A percentile compares a stretch with the other conserved stretches of the same genome.
These are phyloP conservation scores for Chaetomium globosum DNA, from an alignment of 2,329 filamentous ascomycete species.

Conservation along the genomic window DNA sequence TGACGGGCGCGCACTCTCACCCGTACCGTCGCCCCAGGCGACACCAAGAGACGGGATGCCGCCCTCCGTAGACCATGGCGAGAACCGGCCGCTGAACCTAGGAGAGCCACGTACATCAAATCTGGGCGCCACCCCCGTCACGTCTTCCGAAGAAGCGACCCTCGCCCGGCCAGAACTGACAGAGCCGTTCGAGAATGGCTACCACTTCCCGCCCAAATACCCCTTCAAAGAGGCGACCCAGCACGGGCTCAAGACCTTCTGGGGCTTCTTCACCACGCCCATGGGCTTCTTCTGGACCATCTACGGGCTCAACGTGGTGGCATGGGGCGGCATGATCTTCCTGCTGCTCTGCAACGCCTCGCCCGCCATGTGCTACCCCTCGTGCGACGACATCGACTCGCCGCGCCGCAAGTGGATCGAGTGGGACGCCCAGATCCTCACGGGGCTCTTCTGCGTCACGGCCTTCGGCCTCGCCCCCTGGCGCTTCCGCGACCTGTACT, in stretches of 20 bases:
- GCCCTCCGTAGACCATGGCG: background rate
- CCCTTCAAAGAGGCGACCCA: constrained; percentile 61
- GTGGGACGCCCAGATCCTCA: constrained; percentile 79
- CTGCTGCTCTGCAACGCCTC: constrained; percentile 75
- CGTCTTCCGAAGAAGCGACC: constrained; percentile 36
- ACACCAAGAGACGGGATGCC: background rate
- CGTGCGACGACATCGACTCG: constrained; percentile 72
- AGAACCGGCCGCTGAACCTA: constrained; percentile 4
- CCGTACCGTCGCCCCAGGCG: constrained; percentile 1
- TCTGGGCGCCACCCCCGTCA: background rate
- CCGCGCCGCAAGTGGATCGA: constrained; percentile 84
- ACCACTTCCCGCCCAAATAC: constrained; percentile 66
- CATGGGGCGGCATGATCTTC: constrained; percentile 91
- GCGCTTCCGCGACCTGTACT: constrained; percentile 80
- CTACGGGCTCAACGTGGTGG: constrained; percentile 80
- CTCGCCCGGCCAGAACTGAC: constrained; percentile 38
- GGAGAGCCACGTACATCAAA: constrained; percentile 24
- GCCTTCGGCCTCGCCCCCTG: constrained; percentile 83
- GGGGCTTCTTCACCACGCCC: constrained; percentile 73
- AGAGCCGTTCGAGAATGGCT: constrained; percentile 62
- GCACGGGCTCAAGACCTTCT: constrained; percentile 63
- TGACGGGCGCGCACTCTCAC: constrained; percentile 9
- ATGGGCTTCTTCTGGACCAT: constrained; percentile 75
- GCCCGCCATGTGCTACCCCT: constrained; percentile 71
- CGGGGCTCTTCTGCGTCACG: constrained; percentile 82